Base-by-base conservation (phyloP, 2,329 filamentous ascomycete genomes). In the Botrytis byssoidea region DNA sequence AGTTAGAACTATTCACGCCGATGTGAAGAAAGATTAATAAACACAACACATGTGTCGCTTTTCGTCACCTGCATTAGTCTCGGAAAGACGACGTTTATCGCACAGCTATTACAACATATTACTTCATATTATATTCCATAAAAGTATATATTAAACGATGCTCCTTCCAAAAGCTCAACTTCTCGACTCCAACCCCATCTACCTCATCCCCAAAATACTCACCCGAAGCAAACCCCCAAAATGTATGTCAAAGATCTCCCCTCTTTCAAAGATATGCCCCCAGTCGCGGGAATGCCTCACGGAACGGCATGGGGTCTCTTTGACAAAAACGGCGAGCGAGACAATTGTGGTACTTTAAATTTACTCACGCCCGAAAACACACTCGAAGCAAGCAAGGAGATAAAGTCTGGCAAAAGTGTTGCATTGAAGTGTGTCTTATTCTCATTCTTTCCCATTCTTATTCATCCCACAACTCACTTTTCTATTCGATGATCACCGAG, bases 301-400 rank as follows among this genome's bases (percentile, higher is more conserved):
- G 84, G 83, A 74, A 83, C 81, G 71, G 80, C 82, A 6, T 86
- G 85, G 85, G 84, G 85, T 6, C 70, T 85, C 3, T 71, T 44
- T 25, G 59, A 64, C n/a, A 55, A 71, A 25, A 55, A 55, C 25
- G 88, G 88, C 67, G 81, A 84, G 67, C 79, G 85, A 71, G 84
- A 86, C 76, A 74, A 83, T 16, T 81, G 82, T 59, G 85, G 85
- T 2, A 83, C 82, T 0, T 77, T 86, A 42, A 86, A 87, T 74
- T 80, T 84, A 6, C 79, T 86, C 32, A 86, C 84, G 0, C 81
- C 82, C 1, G 82, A 83, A 7, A 82, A 83, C 0, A 81, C 84
- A 32, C 79, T 81, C 63, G 79, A 78, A 40, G 85, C 84, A 7
- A 81, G 82, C 32, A 77, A 80, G 6, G 84, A 86, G 74, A 83